Conservation (phyloP, 108 stramenopile genomes). For the Parietichytrium sp. region DNA sequence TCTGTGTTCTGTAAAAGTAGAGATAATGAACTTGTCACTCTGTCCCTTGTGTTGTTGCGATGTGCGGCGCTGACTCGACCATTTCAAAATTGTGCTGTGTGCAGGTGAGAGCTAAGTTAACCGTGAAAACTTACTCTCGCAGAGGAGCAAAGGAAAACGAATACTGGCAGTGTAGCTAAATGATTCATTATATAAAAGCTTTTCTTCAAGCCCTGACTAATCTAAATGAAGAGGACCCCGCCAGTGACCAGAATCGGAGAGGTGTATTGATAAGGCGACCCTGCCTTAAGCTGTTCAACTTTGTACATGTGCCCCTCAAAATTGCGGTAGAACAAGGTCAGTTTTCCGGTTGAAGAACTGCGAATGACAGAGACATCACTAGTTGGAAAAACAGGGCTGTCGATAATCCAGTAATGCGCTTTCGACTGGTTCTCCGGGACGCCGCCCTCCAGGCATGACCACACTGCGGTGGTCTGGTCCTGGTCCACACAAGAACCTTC, state of each 20-base stretch:
- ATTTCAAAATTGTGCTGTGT: too few relatives aligned
- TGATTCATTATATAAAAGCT: too few relatives aligned
- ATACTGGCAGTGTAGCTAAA: too few relatives aligned
- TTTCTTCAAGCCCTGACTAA: neutral
- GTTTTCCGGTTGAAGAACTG: neutral
- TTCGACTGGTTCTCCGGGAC: neutral
- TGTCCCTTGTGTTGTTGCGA: too few relatives aligned
- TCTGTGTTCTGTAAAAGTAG: too few relatives aligned
- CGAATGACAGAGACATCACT: slow-evolving; percentile 35
- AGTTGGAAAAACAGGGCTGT: slow-evolving; percentile 14
- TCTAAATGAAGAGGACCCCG: slow-evolving; percentile 2
- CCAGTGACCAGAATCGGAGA: neutral
- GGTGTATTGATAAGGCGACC: neutral
- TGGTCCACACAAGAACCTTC: slow-evolving; percentile 29
- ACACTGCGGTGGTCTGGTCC: slow-evolving; percentile 16
- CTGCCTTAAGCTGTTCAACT: slow-evolving; percentile 18
- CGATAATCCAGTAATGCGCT: slow-evolving; percentile 10
- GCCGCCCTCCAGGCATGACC: slow-evolving; percentile 16
- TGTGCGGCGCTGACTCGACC: too few relatives aligned
- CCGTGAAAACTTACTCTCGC: too few relatives aligned
- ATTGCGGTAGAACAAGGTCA: slow-evolving; percentile 5
- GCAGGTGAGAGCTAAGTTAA: too few relatives aligned
- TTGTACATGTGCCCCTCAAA: slow-evolving; percentile 29
- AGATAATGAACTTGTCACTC: too few relatives aligned
- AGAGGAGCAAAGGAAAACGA: too few relatives aligned